Evolutionary conservation across 768 basidiomycete species (phyloP).

Genomic region (Pluteus cervinus): DNA sequence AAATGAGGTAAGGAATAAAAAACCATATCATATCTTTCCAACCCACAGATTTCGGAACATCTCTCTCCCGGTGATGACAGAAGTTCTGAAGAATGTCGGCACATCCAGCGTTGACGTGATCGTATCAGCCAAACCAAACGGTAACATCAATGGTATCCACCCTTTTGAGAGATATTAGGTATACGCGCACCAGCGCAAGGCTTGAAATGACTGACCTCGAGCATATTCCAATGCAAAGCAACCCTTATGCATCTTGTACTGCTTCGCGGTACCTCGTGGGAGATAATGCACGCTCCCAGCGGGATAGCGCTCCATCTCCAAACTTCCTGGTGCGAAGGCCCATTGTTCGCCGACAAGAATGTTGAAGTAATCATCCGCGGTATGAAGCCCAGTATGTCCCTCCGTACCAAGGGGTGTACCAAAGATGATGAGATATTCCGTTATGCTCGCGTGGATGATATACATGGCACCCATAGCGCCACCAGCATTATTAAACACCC

Average conservation of each 20-base stretch:
- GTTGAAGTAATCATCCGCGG: conserved; percentile 97
- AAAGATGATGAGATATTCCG: conserved; percentile 95
- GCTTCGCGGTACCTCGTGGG: conserved; percentile 79
- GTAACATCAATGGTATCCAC: conserved; percentile 96
- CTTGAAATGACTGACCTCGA: conserved; percentile 52
- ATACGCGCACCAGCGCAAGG: background rate
- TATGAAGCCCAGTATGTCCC: conserved; percentile 90
- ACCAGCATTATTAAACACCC: conserved; percentile 96
- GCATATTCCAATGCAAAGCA: conserved; percentile 97
- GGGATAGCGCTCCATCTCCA: conserved; percentile 82
- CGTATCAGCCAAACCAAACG: conserved; percentile 86
- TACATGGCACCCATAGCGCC: conserved; percentile 99
- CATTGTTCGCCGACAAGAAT: conserved; percentile 94
- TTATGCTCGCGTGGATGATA: conserved; percentile 92
- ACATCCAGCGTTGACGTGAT: conserved; percentile 88
- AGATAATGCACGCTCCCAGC: conserved; percentile 84
- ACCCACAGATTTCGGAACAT: conserved; percentile 75
- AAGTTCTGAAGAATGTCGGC: conserved; percentile 74
- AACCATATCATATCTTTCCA: conserved; percentile 79
- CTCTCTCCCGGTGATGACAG: conserved; percentile 74
- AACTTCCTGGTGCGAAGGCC: conserved; percentile 77
- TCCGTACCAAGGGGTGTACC: conserved; percentile 97
- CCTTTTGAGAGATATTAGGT: conserved; percentile 37
- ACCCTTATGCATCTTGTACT: conserved; percentile 97
- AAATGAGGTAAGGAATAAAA: background rate